Evolutionary conservation across 495 filamentous ascomycete genomes (phyloP).

Genomic region (Recurvomyces mirabilis): DNA sequence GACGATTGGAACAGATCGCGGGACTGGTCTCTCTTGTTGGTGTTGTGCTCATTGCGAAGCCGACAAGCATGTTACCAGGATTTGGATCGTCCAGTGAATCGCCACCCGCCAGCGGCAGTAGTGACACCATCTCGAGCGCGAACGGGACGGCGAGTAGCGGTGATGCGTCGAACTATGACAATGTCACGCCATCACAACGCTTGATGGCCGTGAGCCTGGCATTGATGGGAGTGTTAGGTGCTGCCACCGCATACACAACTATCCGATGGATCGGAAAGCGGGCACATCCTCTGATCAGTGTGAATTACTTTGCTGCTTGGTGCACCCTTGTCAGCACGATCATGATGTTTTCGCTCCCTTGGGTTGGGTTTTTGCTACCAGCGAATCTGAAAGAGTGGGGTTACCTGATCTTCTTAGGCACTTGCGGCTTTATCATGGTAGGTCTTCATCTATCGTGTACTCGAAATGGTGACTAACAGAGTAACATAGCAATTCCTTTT

Average conservation of each 20-base stretch:
- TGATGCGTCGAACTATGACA: slow-evolving; percentile 24
- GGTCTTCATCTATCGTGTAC: not conserved
- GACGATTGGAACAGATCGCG: slow-evolving; percentile 63
- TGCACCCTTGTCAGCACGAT: slow-evolving; percentile 54
- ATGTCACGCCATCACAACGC: slow-evolving; percentile 53
- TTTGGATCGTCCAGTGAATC: slow-evolving; percentile 3
- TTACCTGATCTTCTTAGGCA: slow-evolving; percentile 55
- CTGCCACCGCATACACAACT: slow-evolving; percentile 62
- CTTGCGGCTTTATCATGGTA: slow-evolving; percentile 66
- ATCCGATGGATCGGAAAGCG: slow-evolving; percentile 78
- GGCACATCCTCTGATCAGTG: slow-evolving; percentile 72
- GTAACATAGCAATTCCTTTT: slow-evolving; percentile 57
- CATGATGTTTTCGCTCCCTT: slow-evolving; percentile 46
- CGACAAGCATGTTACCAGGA: slow-evolving; percentile 43
- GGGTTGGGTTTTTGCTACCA: slow-evolving; percentile 50
- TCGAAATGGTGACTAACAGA: not conserved
- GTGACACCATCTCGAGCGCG: slow-evolving; percentile 28
- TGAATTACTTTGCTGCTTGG: slow-evolving; percentile 73
- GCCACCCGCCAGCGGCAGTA: slow-evolving; percentile 25
- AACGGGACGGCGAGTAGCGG: slow-evolving; percentile 20
- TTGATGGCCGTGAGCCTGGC: slow-evolving; percentile 61
- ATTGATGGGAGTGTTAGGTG: slow-evolving; percentile 70
- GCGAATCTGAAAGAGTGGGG: slow-evolving; percentile 52
- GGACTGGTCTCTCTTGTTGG: slow-evolving; percentile 65
- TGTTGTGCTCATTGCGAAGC: slow-evolving; percentile 76